Evolutionary conservation across 352 stramenopile genomes (phyloP).

Genomic region (Aphanomyces astaci): DNA sequence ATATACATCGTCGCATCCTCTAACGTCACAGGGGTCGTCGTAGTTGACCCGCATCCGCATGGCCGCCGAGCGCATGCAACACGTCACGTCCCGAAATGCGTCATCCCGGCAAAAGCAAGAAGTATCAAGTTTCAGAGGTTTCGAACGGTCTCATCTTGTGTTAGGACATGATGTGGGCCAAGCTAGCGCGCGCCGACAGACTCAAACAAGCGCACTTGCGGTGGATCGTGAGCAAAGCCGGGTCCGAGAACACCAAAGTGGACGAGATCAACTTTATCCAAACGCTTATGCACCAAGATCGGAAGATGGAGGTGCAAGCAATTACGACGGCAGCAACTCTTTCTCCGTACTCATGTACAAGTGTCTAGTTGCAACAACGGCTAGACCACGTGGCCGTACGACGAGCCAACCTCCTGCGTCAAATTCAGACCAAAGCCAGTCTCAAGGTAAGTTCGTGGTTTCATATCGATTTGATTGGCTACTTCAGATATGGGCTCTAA

Average conservation of each 20-base stretch:
- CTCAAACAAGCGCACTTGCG: conserved; percentile 21
- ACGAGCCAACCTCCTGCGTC: neutral
- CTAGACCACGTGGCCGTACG: conserved; percentile 18
- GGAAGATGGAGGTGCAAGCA: conserved; percentile 21
- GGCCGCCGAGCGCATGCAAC: conserved; percentile 17
- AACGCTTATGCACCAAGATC: conserved; percentile 20
- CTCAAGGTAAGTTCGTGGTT: conserved; percentile 4
- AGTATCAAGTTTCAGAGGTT: no score
- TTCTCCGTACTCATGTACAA: no score
- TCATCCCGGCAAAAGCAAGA: conserved; percentile 21
- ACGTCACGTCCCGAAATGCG: conserved; percentile 18
- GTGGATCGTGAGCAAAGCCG: conserved; percentile 19
- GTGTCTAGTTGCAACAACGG: conserved; percentile 20
- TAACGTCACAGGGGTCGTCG: neutral
- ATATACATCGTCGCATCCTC: no score
- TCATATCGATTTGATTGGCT: no score
- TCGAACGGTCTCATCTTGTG: no score
- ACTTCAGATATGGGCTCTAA: no score
- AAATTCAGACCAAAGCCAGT: conserved; percentile 21
- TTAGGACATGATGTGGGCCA: conserved; percentile 21
- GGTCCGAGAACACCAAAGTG: conserved; percentile 22
- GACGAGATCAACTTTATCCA: conserved; percentile 26
- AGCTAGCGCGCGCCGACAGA: conserved; percentile 12
- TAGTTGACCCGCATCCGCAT: conserved; percentile 21
- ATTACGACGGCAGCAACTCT: no score